Conservation (phyloP, 768 basidiomycete genomes). For the Sporobolomyces phaffii region DNA sequence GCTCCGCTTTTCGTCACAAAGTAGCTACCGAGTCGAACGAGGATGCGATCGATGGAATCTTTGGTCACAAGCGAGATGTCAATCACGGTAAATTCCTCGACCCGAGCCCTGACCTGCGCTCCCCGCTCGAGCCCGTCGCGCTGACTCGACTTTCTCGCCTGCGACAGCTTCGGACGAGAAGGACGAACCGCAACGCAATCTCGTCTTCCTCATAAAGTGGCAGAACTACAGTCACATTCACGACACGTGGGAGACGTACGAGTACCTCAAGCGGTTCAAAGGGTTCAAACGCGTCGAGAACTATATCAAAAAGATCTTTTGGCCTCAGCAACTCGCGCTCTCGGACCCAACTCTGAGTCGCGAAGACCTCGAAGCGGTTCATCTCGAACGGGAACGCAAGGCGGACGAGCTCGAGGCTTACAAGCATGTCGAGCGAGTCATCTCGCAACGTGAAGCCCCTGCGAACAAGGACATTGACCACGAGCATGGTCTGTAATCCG, state of each 20-base stretch:
- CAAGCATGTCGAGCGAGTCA: slow-evolving; percentile 84
- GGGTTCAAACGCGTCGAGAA: slow-evolving; percentile 97
- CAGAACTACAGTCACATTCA: slow-evolving; percentile 96
- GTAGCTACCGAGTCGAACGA: slow-evolving; percentile 17
- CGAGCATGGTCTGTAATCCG: slow-evolving; percentile 38
- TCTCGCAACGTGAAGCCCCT: slow-evolving; percentile 61
- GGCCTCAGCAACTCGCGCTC: slow-evolving; percentile 63
- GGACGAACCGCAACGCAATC: slow-evolving; percentile 34
- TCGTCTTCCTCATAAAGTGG: slow-evolving; percentile 95
- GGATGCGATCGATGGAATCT: slow-evolving; percentile 84
- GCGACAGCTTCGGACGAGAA: slow-evolving; percentile 20
- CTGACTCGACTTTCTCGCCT: not conserved
- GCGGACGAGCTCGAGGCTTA: slow-evolving; percentile 85
- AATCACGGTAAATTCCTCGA: slow-evolving; percentile 54
- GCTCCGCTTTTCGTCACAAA: not conserved
- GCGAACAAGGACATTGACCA: slow-evolving; percentile 39
- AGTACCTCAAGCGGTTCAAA: slow-evolving; percentile 88
- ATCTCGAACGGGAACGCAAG: slow-evolving; percentile 82
- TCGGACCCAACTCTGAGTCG: slow-evolving; percentile 62
- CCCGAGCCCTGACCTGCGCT: too few relatives aligned
- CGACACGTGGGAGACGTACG: slow-evolving; percentile 98
- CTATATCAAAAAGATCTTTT: slow-evolving; percentile 83
- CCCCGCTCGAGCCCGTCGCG: slow-evolving; percentile 55
- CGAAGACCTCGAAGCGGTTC: slow-evolving; percentile 82
- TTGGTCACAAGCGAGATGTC: slow-evolving; percentile 80